A percentile compares a stretch with the other conserved stretches of the same genome.
Conservation (phyloP, 106 monocot genomes). For the Chionographis japonica region DNA sequence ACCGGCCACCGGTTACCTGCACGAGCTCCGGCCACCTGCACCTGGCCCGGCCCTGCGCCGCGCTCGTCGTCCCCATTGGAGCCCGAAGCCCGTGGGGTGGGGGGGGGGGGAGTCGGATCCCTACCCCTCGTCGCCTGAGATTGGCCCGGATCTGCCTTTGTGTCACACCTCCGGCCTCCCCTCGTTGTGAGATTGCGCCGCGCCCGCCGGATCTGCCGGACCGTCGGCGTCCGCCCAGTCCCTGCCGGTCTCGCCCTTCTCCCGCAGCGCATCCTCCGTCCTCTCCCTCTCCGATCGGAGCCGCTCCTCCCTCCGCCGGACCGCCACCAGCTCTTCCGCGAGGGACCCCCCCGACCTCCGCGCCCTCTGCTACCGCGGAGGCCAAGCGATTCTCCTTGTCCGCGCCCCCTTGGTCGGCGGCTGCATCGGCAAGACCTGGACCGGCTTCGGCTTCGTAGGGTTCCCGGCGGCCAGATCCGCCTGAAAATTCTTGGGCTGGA, state of each 20-base stretch:
- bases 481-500: constrained; percentile 20
- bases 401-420: background rate
- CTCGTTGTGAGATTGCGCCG: no score
- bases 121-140: no score
- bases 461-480: background rate
- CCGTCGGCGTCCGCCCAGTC: constrained; percentile 24
- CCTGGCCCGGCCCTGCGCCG: no score
- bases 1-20: no score
- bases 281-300: constrained; percentile 29
- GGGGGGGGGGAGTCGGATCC: no score
- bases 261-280: constrained; percentile 20
- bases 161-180: no score
- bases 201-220: no score
- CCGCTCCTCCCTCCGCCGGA: constrained; percentile 20
- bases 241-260: constrained; percentile 19
- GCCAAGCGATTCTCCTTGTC: constrained; percentile 22
- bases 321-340: constrained; percentile 39
- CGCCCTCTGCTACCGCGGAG: background rate
- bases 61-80: no score
- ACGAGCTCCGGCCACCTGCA: no score
- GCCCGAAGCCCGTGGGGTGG: no score
- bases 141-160: no score
- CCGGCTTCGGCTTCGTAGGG: background rate
- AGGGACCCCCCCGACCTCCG: constrained; percentile 30
- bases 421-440: background rate